Evolutionary conservation across 352 stramenopile genomes (phyloP).

Genomic region (Phytophthora idaei): DNA sequence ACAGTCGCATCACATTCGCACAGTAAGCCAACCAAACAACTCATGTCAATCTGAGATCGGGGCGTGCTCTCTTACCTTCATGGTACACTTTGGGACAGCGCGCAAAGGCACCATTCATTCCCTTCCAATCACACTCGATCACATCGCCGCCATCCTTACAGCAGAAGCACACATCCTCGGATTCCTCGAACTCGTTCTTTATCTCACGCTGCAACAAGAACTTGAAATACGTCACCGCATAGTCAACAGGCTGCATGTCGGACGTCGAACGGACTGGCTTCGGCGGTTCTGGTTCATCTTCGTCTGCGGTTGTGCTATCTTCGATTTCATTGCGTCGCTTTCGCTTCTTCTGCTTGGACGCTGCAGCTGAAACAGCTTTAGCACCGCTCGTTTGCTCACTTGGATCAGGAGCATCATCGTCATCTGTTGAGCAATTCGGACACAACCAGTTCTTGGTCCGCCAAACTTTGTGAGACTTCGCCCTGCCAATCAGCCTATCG

Average conservation of each 20-base stretch:
- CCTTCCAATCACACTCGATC: slow-evolving; percentile 80
- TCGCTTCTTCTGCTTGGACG: slow-evolving; percentile 51
- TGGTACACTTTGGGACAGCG: slow-evolving; percentile 86
- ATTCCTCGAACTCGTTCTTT: slow-evolving; percentile 42
- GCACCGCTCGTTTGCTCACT: slow-evolving; percentile 3
- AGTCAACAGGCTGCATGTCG: slow-evolving; percentile 65
- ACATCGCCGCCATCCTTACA: slow-evolving; percentile 85
- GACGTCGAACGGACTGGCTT: slow-evolving; percentile 5
- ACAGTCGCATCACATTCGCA: neutral
- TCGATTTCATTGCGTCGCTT: slow-evolving; percentile 43
- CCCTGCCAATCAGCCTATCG: slow-evolving; percentile 66
- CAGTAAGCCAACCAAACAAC: slow-evolving; percentile 1
- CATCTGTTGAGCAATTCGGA: slow-evolving; percentile 57
- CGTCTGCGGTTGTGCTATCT: slow-evolving; percentile 26
- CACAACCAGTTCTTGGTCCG: slow-evolving; percentile 67
- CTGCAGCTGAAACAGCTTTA: neutral
- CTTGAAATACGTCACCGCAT: slow-evolving; percentile 69
- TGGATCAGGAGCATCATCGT: slow-evolving; percentile 5
- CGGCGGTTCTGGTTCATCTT: slow-evolving; percentile 10
- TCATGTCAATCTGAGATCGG: neutral
- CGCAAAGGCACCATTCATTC: slow-evolving; percentile 36
- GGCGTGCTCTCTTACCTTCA: slow-evolving; percentile 43
- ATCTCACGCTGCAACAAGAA: slow-evolving; percentile 60
- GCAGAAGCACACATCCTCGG: slow-evolving; percentile 86
- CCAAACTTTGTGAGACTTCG: slow-evolving; percentile 58